Base-by-base conservation (phyloP, 2,329 filamentous ascomycete genomes). In the Alternaria alternata region DNA sequence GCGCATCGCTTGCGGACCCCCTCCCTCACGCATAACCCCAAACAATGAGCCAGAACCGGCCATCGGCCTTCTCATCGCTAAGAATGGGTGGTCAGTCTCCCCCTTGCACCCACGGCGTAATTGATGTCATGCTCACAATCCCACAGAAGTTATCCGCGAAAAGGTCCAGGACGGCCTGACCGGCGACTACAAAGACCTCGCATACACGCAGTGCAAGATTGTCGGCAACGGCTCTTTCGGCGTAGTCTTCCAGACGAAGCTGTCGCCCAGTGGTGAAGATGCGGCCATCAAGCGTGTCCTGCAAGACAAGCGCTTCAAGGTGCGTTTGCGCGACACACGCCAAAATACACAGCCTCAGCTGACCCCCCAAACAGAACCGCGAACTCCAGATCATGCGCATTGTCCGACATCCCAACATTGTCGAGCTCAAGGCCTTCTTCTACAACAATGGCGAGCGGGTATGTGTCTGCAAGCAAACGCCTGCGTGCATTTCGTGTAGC, bases 361-460 rank as follows among this genome's bases (percentile, higher is more conserved):
- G 65, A 81, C 73, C 54, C 20, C 36, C 41, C 32, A 4, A 54
- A 44, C 78, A 99, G 95, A 99, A 99, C 79, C 93, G 95, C 82
- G 95, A 99, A 80, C 87, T 99, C 71, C 95, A 99, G 81, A 99
- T 99, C 79, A 99, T 99, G 95, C 91, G 95, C 78, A 99, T 99
- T 78, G 95, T 99, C 75, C 90, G 94, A 77, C 95, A 99, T 80
- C 95, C 95, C 57, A 99, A 99, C 82, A 98, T 99, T 74, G 95
- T 99, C 62, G 94, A 98, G 81, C 86, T 99, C 67, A 99, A 99
- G 84, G 95, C 95, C 54, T 99, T 99, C 83, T 99, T 97, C 84
- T 99, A 98, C 83, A 97, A 94, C 72, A 99, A 98, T 78, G 95
- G 95, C 77, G 95, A 99, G 81, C 89, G 95, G 81, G 95, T 99